A percentile compares a stretch with the other conserved stretches of the same genome.
Evolutionary conservation across 345 rosid genomes (phyloP).

Genomic region (Euphorbia tirucalli): DNA sequence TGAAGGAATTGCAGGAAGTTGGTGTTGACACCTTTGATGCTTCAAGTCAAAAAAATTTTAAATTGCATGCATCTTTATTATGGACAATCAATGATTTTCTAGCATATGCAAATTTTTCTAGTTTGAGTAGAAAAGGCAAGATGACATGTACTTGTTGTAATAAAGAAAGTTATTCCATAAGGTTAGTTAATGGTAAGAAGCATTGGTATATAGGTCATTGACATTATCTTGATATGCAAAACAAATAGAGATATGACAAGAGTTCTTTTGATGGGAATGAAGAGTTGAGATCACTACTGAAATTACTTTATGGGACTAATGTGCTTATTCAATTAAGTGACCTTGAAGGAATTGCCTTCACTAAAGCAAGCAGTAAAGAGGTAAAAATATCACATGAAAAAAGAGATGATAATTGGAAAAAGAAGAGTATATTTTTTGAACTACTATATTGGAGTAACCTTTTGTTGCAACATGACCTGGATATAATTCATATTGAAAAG

Average conservation of each 20-base stretch:
- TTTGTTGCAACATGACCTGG: background rate
- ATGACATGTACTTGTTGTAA: background rate
- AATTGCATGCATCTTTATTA: too few relatives aligned
- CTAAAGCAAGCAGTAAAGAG: background rate
- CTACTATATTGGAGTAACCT: background rate
- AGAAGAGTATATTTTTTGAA: background rate
- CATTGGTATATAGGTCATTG: background rate
- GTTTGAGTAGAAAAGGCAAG: background rate
- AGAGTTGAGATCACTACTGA: background rate
- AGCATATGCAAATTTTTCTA: background rate
- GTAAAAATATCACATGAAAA: background rate
- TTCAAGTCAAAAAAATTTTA: too few relatives aligned
- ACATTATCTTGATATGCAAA: background rate
- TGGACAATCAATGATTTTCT: too few relatives aligned
- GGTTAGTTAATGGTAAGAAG: background rate
- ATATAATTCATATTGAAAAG: background rate
- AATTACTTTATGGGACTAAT: background rate
- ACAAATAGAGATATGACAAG: background rate
- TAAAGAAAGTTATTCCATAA: background rate
- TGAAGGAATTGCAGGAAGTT: background rate
- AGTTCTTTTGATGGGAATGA: background rate
- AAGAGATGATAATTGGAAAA: background rate
- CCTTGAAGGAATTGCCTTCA: background rate
- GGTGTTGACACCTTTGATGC: too few relatives aligned
- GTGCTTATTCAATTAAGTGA: background rate